Evolutionary conservation across 2,329 filamentous ascomycete genomes (phyloP), one percentile per base, ranked within the genome.

Genomic region (Pyrenochaeta sp.): DNA sequence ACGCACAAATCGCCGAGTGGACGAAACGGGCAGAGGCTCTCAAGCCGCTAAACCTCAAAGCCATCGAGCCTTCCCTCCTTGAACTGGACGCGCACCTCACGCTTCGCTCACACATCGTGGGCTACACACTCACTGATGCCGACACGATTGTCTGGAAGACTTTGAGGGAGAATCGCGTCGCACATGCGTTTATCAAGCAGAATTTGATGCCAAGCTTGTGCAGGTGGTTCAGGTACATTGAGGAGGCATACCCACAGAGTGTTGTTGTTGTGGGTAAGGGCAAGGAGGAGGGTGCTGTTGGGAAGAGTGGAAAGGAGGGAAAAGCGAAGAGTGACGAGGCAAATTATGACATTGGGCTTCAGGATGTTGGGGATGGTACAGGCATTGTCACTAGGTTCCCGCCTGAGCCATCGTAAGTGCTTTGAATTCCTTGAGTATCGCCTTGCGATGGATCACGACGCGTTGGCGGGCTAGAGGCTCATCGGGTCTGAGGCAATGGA

Each of bases 371-470:
- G 37, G 89, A 94, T 76, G 93, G 72, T 2, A 70, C 67, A 0
- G 72, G 92, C 2, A 93, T 98, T 56, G 91, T 97, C 22, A 96
- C 92, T 24, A 86, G 93, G 70, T 98, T 98, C 81, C 89, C 94
- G 15, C 94, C 94, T 3, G 94, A 97, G 88, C 94, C 94, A 64
- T 97, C 92, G 83, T 91, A 78, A 79, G 87, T 82, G 5, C 44
- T 24, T 28, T 7, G 6, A 24, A 1, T 30, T 28, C n/a, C 19
- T 53, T 39, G 12, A 19, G 19, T 19, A 19, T 19, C 19, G 19
- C 19, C 19, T 19, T 19, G 19, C 19, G 19, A 19, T 19, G 19
- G 19, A 19, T 19, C 19, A 19, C 19, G 19, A 19, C 19, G 19
- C 19, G 19, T n/a, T 50, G 12, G 13, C 28, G 28, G 9, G 9